phyloP scores from a whole-genome alignment of 208 protist species.

The Wallacemonas sp. region DNA sequence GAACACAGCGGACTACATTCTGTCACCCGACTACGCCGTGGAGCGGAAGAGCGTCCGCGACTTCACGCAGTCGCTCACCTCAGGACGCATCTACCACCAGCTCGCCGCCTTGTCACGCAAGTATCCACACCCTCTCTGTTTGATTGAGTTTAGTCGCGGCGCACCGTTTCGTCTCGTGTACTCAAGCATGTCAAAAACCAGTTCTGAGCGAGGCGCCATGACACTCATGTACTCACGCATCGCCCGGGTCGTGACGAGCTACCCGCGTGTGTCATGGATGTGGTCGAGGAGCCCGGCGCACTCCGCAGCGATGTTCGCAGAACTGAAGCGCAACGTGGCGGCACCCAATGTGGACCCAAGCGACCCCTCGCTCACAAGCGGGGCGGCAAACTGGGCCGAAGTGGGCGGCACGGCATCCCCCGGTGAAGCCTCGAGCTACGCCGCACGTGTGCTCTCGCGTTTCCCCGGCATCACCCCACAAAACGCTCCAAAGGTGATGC shows the following conservation, averaged over 20 bases:
- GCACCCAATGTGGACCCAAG: slow-evolving; percentile 56
- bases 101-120: slow-evolving; percentile 58
- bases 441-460: slow-evolving; percentile 64
- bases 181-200: background rate
- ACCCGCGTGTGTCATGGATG: slow-evolving; percentile 61
- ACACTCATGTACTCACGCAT: slow-evolving; percentile 52
- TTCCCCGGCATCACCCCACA: slow-evolving; percentile 72
- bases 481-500: slow-evolving; percentile 71
- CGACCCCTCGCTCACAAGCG: slow-evolving; percentile 53
- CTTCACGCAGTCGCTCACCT: slow-evolving; percentile 65
- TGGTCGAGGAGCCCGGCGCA: slow-evolving; percentile 79
- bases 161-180: slow-evolving; percentile 59
- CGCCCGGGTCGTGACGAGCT: slow-evolving; percentile 53
- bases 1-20: slow-evolving; percentile 80
- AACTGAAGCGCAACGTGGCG: slow-evolving; percentile 65
- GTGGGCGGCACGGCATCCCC: slow-evolving; percentile 20
- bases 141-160: slow-evolving; percentile 77
- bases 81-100: slow-evolving; percentile 71
- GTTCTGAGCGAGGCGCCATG: background rate
- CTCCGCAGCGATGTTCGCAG: slow-evolving; percentile 65
- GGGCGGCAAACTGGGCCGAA: slow-evolving; percentile 22
- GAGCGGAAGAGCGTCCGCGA: slow-evolving; percentile 85
- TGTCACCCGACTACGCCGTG: slow-evolving; percentile 71
- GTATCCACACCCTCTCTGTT: slow-evolving; percentile 62
- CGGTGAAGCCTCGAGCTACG: slow-evolving; percentile 30